A percentile compares a stretch with the other conserved stretches of the same genome.
These are phyloP conservation scores for Plasmodiophora brassicae DNA, from an alignment of 208 protist genomes.

Conservation along the genomic window DNA sequence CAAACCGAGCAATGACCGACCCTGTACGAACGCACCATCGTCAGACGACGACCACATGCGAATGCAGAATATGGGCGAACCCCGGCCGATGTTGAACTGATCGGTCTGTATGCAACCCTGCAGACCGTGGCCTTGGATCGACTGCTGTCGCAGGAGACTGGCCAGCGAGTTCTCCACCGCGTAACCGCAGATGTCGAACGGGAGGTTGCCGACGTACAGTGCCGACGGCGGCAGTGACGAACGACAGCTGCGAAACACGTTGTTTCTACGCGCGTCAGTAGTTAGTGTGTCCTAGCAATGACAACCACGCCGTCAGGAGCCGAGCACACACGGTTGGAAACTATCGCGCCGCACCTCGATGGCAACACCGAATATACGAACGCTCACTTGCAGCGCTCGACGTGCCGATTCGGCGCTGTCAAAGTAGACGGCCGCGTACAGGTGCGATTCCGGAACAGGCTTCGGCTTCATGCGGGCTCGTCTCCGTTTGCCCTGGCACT, in stretches of 20 bases:
- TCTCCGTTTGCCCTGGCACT: no score
- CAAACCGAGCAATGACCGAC: background rate
- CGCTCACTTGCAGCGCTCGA: background rate
- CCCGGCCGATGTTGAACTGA: background rate
- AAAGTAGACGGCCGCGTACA: background rate
- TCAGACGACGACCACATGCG: background rate
- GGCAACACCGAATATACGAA: background rate
- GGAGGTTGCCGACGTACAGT: slow-evolving; percentile 1
- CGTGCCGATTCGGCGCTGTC: background rate
- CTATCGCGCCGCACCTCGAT: background rate
- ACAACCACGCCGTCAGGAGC: background rate
- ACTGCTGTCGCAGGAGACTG: background rate
- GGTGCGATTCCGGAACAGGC: background rate
- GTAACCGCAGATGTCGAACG: background rate
- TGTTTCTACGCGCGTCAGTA: background rate
- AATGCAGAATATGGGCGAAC: background rate
- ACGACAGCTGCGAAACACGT: background rate
- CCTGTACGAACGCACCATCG: background rate
- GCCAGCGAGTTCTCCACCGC: background rate
- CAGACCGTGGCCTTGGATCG: background rate
- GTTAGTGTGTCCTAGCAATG: background rate
- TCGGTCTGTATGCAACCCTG: background rate
- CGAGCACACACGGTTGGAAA: background rate
- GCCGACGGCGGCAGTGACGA: background rate
- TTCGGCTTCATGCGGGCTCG: background rate